These are phyloP conservation scores for Arthrobotrys pseudoclavata DNA, from an alignment of 2,329 filamentous ascomycete species.

Conservation along the genomic window DNA sequence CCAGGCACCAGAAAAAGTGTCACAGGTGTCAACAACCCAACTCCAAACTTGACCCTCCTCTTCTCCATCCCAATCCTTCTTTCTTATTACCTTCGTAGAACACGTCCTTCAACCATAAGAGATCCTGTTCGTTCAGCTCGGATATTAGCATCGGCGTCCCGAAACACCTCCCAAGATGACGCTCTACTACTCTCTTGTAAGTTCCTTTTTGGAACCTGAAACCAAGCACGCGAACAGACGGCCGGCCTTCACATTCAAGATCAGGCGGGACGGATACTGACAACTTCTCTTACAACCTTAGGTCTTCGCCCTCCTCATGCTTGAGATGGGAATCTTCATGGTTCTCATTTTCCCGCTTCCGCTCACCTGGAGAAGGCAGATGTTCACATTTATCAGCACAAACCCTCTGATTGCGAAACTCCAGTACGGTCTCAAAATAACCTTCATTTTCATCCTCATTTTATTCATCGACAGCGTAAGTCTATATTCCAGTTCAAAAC, in stretches of 20 bases:
- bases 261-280: not conserved
- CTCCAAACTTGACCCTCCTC: conserved; percentile 5
- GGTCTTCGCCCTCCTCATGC: conserved; percentile 86
- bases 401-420: conserved; percentile 87
- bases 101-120: not conserved
- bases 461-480: conserved; percentile 97
- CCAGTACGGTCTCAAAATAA: conserved; percentile 98
- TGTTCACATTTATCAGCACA: conserved; percentile 97
- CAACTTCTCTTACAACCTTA: conserved; percentile 65
- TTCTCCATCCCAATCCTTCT: conserved; percentile 15
- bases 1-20: conserved; percentile 39
- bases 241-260: not conserved
- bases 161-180: conserved; percentile 67
- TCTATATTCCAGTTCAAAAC: conserved; percentile 33
- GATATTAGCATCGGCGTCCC: not conserved
- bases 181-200: conserved; percentile 70
- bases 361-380: conserved; percentile 84
- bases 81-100: not conserved
- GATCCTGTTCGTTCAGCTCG: not conserved
- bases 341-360: conserved; percentile 87
- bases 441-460: conserved; percentile 98
- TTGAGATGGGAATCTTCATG: conserved; percentile 86
- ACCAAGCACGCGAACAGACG: conserved; percentile 16
- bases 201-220: conserved; percentile 60
- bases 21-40: conserved; percentile 50